phyloP scores from a whole-genome alignment of 2,329 filamentous ascomycete species.

The Alternaria atra region DNA sequence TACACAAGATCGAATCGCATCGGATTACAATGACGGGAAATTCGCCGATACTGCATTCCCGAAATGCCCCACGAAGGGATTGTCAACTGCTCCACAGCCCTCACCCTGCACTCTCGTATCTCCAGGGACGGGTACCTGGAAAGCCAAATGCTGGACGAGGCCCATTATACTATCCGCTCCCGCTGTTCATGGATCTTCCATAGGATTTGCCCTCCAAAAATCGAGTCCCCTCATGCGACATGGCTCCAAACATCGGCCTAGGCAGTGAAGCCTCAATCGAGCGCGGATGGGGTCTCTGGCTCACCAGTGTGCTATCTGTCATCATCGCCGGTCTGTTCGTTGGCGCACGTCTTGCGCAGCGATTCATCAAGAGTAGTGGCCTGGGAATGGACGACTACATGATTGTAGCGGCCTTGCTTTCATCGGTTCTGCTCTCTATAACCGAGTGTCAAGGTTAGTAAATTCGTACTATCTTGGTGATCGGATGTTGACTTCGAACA shows the following conservation, averaged over 20 bases:
- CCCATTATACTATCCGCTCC: slow-evolving; percentile 10
- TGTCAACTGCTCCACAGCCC: neutral
- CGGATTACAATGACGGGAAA: neutral
- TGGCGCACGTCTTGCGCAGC: slow-evolving; percentile 25
- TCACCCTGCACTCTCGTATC: neutral
- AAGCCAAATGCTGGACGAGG: neutral
- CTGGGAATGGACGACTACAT: slow-evolving; percentile 35
- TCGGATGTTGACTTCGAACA: slow-evolving; percentile 10
- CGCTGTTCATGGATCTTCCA: slow-evolving; percentile 2
- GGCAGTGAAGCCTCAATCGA: slow-evolving; percentile 32
- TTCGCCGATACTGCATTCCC: neutral
- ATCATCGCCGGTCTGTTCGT: slow-evolving; percentile 29
- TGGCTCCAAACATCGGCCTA: slow-evolving; percentile 34
- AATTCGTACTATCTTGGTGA: neutral
- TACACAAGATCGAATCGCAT: slow-evolving; percentile 13
- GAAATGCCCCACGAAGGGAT: slow-evolving; percentile 1
- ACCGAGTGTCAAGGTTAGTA: slow-evolving; percentile 36
- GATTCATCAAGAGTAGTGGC: slow-evolving; percentile 25
- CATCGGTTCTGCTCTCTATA: slow-evolving; percentile 29
- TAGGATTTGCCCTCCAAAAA: neutral
- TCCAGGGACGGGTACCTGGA: slow-evolving; percentile 1
- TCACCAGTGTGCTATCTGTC: slow-evolving; percentile 33
- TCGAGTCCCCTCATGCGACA: slow-evolving; percentile 11
- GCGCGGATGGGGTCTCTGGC: slow-evolving; percentile 34
- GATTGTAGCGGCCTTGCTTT: slow-evolving; percentile 31